Percentiles rank a stretch among this genome's conserved stretches.
These are phyloP conservation scores for Cladophialophora yegresii DNA, from an alignment of 2,329 filamentous ascomycete species.

Conservation along the genomic window DNA sequence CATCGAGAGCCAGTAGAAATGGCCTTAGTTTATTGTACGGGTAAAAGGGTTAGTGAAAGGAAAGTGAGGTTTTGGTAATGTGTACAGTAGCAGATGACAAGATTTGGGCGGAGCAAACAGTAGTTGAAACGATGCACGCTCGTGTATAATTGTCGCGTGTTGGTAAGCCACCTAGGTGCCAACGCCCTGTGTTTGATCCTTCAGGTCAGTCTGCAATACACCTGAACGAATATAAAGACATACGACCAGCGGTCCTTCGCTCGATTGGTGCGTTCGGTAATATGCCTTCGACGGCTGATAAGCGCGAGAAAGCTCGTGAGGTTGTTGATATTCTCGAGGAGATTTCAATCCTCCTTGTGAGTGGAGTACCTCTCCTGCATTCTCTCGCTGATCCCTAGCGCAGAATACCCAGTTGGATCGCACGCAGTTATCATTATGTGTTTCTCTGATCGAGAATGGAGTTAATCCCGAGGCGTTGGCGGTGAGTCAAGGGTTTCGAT, in stretches of 20 bases:
- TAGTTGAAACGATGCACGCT: background rate
- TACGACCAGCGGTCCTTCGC: background rate
- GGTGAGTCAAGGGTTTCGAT: conserved; percentile 57
- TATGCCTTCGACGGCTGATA: conserved; percentile 33
- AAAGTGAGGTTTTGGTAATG: background rate
- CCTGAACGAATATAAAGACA: background rate
- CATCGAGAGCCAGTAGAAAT: background rate
- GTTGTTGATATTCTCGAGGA: conserved; percentile 56
- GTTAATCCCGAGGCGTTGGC: conserved; percentile 94
- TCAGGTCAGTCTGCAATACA: background rate
- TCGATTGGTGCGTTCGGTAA: background rate
- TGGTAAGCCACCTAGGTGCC: too few relatives aligned
- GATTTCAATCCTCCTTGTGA: conserved; percentile 52
- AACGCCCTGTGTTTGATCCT: background rate
- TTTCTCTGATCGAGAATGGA: conserved; percentile 95
- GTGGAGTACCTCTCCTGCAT: conserved; percentile 12
- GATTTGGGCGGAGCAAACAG: background rate
- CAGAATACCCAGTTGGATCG: conserved; percentile 94
- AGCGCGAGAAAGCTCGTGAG: conserved; percentile 53
- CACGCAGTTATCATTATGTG: conserved; percentile 87
- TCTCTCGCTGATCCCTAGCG: conserved; percentile 9
- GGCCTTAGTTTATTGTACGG: background rate
- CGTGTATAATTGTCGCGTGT: background rate
- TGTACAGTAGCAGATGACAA: background rate
- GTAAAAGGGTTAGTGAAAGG: background rate